phyloP scores from a whole-genome alignment of 148 eudicot genomes.

The Arctostaphylos glauca region DNA sequence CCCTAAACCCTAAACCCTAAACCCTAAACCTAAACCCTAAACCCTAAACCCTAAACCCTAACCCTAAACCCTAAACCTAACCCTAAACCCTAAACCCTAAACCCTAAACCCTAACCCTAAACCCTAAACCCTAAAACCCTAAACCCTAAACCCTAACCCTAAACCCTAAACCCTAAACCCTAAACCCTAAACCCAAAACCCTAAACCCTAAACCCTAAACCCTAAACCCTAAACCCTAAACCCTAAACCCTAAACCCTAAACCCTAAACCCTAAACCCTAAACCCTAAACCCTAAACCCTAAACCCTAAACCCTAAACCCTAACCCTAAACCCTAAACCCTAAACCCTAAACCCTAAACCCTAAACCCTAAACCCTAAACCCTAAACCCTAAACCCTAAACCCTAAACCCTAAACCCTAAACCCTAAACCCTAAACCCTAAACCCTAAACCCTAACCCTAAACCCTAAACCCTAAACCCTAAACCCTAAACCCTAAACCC shows the following conservation, averaged over 20 bases:
- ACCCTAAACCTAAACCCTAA: constrained; percentile 27
- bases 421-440: constrained; percentile 14
- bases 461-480: constrained; percentile 14
- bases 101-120: constrained; percentile 20
- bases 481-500: constrained; percentile 21
- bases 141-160: not conserved
- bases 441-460: constrained; percentile 16
- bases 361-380: constrained; percentile 17
- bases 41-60: constrained; percentile 23
- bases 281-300: constrained; percentile 16
- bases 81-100: constrained; percentile 22
- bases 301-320: constrained; percentile 20
- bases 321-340: constrained; percentile 16
- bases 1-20: constrained; percentile 24
- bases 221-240: constrained; percentile 16
- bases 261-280: constrained; percentile 14
- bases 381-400: constrained; percentile 16
- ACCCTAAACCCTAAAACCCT: constrained; percentile 16
- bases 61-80: constrained; percentile 25
- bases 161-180: constrained; percentile 16
- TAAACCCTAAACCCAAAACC: constrained; percentile 17
- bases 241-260: constrained; percentile 10
- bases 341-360: constrained; percentile 15
- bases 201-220: constrained; percentile 16
- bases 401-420: constrained; percentile 17